Evolutionary conservation across 1,139 yeast genomes (phyloP), one percentile per base, ranked within the genome.

Genomic region (Lizanozyma gosingica): DNA sequence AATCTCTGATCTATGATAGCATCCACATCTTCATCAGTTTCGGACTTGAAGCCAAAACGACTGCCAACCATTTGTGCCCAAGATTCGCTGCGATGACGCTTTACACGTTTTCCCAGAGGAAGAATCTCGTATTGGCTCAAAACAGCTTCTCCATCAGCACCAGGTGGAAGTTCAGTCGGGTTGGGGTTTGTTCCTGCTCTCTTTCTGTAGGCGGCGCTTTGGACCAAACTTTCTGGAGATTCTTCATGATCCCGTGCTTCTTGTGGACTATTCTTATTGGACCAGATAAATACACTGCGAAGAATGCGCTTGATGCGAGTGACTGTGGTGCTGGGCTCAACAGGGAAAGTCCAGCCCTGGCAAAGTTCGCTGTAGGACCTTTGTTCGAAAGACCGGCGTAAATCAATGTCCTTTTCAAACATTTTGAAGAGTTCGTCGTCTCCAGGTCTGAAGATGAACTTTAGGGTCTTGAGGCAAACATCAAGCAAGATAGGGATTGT

Each of bases 391-490:
- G 76, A 67, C 47, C 76, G 73, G 52, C 94, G 73, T 55, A 88
- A 67, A 4, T 71, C 78, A 17, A 75, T 62, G 53, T 81, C 85
- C 52, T 78, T 78, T 57, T 92, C 98, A 43, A 84, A 70, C 27
- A 78, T 70, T 51, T 83, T 84, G 65, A 87, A 92, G 11, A 79
- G 63, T 43, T 86, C 95, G 14, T 87, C 80, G 52, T 90, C 96
- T 2, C 73, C 76, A 0, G 95, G 90, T 45, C 63, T 58, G 22
- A 85, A 49, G 56, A 76, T 68, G 29, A 70, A 68, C 45, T 79
- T 73, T 37, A 79, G 53, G 1, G 82, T 71, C 47, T 83, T 80
- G 41, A 78, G 56, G 4, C 82, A 56, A 22, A 85, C 59, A 54
- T 92, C 97, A 47, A 84, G 63, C 37, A 80, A 60, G 8, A 84